Conservation (phyloP, 2,329 filamentous ascomycete genomes). For the Albifimbria verrucaria region DNA sequence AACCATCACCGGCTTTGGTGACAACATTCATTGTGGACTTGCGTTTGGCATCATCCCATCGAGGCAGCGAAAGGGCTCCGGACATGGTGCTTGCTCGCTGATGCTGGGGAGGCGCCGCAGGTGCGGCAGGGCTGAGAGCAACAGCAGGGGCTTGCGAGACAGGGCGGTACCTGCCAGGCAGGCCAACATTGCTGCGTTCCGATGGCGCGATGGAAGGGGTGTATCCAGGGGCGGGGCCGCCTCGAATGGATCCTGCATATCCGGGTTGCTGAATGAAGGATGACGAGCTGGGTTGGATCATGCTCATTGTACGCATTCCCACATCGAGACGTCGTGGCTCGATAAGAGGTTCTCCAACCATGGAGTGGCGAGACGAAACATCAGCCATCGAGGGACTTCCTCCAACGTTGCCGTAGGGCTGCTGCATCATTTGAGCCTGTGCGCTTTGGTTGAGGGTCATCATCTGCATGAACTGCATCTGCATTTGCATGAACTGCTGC, state of each 20-base stretch:
- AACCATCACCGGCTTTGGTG: constrained; percentile 36
- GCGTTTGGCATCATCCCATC: constrained; percentile 27
- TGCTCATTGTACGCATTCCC: constrained; percentile 72
- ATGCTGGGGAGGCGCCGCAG: constrained; percentile 24
- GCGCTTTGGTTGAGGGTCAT: constrained; percentile 48
- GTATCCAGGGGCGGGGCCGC: constrained; percentile 56
- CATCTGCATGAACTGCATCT: constrained; percentile 93
- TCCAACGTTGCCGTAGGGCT: constrained; percentile 21
- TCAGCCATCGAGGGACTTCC: constrained; percentile 41
- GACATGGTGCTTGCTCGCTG: constrained; percentile 31
- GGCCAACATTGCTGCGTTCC: constrained; percentile 89
- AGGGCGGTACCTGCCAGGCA: constrained; percentile 86
- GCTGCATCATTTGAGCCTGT: constrained; percentile 20
- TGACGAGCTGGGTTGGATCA: constrained; percentile 67
- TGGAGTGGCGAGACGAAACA: constrained; percentile 41
- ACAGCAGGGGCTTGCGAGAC: constrained; percentile 63
- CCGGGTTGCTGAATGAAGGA: constrained; percentile 52
- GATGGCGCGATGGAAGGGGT: constrained; percentile 90
- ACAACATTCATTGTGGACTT: constrained; percentile 35
- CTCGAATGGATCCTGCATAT: constrained; percentile 25
- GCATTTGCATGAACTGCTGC: constrained; percentile 87
- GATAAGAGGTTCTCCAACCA: constrained; percentile 43
- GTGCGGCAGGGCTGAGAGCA: not conserved
- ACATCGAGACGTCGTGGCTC: constrained; percentile 42
- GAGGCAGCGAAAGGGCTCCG: constrained; percentile 25